A percentile compares a stretch with the other conserved stretches of the same genome.
Evolutionary conservation across 331 rosid genomes (phyloP).

Genomic region (Telfairia occidentalis): DNA sequence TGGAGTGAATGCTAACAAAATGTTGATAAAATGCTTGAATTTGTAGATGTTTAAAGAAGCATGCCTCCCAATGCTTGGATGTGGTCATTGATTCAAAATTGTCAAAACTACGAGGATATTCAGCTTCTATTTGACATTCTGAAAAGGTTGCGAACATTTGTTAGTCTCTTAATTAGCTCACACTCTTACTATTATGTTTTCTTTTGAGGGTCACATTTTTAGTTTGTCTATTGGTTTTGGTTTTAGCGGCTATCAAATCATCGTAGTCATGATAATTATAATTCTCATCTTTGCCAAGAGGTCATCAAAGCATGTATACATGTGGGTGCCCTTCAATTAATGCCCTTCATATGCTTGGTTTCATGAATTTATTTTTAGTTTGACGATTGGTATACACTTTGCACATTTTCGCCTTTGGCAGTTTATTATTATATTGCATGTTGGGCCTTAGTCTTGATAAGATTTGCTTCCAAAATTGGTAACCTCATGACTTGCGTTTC

Average conservation of each 20-base stretch:
- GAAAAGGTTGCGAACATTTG: slow-evolving; percentile 71
- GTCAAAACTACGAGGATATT: slow-evolving; percentile 56
- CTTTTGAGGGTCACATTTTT: not conserved
- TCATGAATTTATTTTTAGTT: not conserved
- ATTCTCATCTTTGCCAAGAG: slow-evolving; percentile 69
- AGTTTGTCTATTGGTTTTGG: slow-evolving; percentile 18
- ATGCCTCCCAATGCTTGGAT: slow-evolving; percentile 95
- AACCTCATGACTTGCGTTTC: not conserved
- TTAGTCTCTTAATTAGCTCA: slow-evolving; percentile 36
- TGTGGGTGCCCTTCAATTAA: slow-evolving; percentile 48
- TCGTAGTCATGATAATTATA: slow-evolving; percentile 60
- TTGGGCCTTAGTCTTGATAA: slow-evolving; percentile 29
- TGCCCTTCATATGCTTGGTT: not conserved
- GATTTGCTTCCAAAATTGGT: slow-evolving; percentile 80
- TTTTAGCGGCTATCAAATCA: slow-evolving; percentile 83
- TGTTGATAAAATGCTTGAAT: slow-evolving; percentile 57
- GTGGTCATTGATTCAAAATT: slow-evolving; percentile 73
- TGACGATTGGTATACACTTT: not conserved
- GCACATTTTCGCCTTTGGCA: not conserved
- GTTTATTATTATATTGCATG: not conserved
- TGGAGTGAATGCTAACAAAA: slow-evolving; percentile 68
- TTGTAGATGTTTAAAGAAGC: slow-evolving; percentile 49
- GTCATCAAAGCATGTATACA: slow-evolving; percentile 68
- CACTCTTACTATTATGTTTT: slow-evolving; percentile 3
- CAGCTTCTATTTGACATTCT: slow-evolving; percentile 58